Evolutionary conservation across 345 rosid species (phyloP).

Genomic region (Aurinia saxatilis): DNA sequence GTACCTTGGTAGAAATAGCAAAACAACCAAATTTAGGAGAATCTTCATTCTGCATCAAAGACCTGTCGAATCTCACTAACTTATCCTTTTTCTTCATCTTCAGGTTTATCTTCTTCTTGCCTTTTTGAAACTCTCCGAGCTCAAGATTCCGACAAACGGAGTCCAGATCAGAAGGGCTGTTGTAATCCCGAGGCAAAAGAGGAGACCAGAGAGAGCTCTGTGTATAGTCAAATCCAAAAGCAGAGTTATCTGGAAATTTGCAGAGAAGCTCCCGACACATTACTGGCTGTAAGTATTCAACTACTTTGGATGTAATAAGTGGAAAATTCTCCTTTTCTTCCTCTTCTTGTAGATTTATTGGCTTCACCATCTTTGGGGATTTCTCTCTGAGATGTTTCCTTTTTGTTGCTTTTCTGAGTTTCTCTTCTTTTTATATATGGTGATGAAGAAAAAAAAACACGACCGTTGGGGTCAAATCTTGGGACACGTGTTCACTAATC

Average conservation of each 20-base stretch:
- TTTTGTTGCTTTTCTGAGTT: background rate
- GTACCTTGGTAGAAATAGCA: slow-evolving; percentile 46
- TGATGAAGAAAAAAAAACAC: slow-evolving; percentile 8
- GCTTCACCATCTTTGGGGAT: slow-evolving; percentile 15
- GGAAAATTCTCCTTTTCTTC: slow-evolving; percentile 35
- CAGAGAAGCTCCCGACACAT: slow-evolving; percentile 70
- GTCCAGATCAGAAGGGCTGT: slow-evolving; percentile 36
- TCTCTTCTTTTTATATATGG: background rate
- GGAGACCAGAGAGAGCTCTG: slow-evolving; percentile 97
- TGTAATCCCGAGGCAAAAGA: slow-evolving; percentile 50
- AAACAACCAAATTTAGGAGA: slow-evolving; percentile 39
- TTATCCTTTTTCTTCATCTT: slow-evolving; percentile 26
- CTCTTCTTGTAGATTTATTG: background rate
- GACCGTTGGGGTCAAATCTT: slow-evolving; percentile 20
- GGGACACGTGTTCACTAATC: background rate
- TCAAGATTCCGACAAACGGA: slow-evolving; percentile 33
- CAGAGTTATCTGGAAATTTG: slow-evolving; percentile 78
- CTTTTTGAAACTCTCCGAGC: slow-evolving; percentile 24
- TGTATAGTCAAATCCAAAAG: slow-evolving; percentile 61
- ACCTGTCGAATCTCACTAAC: slow-evolving; percentile 11
- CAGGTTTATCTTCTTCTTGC: slow-evolving; percentile 1
- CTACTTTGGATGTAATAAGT: slow-evolving; percentile 48
- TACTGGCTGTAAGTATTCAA: slow-evolving; percentile 64
- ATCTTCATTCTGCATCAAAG: slow-evolving; percentile 32
- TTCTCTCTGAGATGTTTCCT: background rate